These are phyloP conservation scores for Didymella pinodella DNA, from an alignment of 2,329 filamentous ascomycete species.

Conservation along the genomic window DNA sequence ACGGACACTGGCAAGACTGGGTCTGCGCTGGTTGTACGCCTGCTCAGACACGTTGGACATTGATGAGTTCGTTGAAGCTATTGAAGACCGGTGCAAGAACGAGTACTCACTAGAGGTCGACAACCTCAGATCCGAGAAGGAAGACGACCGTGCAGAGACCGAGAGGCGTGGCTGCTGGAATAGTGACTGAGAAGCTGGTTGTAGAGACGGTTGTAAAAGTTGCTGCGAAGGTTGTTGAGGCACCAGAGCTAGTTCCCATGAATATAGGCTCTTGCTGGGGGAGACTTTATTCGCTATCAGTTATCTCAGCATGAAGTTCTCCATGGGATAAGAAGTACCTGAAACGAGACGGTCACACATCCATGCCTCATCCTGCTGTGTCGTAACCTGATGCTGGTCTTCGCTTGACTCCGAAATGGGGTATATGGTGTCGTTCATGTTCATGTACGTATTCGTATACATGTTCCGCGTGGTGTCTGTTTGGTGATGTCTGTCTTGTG, in stretches of 20 bases:
- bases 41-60: slow-evolving; percentile 31
- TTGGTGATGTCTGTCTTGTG: not conserved
- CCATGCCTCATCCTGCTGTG: slow-evolving; percentile 7
- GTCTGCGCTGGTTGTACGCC: slow-evolving; percentile 22
- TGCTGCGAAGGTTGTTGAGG: slow-evolving; percentile 18
- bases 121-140: slow-evolving; percentile 25
- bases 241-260: slow-evolving; percentile 20
- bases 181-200: slow-evolving; percentile 9
- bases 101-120: slow-evolving; percentile 34
- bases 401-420: not conserved
- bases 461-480: not conserved
- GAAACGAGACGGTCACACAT: not conserved
- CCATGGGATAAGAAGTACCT: not conserved
- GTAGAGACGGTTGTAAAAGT: not conserved
- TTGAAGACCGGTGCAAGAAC: slow-evolving; percentile 29
- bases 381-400: not conserved
- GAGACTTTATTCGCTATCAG: slow-evolving; percentile 23
- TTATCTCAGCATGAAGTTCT: not conserved
- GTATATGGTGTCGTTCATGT: slow-evolving; percentile 2
- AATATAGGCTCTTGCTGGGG: slow-evolving; percentile 10
- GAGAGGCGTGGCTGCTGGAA: slow-evolving; percentile 29
- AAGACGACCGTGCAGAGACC: slow-evolving; percentile 32
- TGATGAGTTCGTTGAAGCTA: slow-evolving; percentile 34
- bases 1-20: slow-evolving; percentile 24
- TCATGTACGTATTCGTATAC: not conserved